phyloP scores from a whole-genome alignment of 192 early-diverging fungal species.

The Linderina pennispora region DNA sequence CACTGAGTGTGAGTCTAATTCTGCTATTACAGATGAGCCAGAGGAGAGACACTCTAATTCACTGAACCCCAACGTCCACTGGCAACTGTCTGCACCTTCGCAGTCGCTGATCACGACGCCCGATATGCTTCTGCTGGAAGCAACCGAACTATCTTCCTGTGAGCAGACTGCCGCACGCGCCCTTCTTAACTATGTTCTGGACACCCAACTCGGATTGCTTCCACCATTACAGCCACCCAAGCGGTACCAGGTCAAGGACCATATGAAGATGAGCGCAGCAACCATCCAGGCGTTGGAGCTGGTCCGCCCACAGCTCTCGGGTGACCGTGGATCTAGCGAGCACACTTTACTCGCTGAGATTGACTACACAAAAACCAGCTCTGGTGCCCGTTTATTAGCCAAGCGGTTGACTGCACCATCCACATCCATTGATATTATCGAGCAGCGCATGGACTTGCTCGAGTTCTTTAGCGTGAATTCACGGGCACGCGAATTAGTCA shows the following conservation, averaged over 20 bases:
- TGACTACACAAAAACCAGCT: conserved; percentile 73
- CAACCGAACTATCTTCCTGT: conserved; percentile 21
- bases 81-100: conserved; percentile 15
- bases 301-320: conserved; percentile 49
- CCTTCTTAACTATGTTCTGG: conserved; percentile 64
- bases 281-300: conserved; percentile 78
- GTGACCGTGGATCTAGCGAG: conserved; percentile 41
- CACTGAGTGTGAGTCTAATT: too few relatives aligned
- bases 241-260: conserved; percentile 47
- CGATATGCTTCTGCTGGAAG: conserved; percentile 24
- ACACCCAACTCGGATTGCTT: conserved; percentile 59
- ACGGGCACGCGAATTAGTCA: conserved; percentile 40
- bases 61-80: conserved; percentile 2
- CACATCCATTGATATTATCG: conserved; percentile 57
- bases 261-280: conserved; percentile 73
- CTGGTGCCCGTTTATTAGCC: conserved; percentile 68
- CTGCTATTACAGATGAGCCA: too few relatives aligned
- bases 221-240: conserved; percentile 61
- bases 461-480: conserved; percentile 57
- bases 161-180: conserved; percentile 35
- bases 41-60: too few relatives aligned
- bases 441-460: conserved; percentile 66
- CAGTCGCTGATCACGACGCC: conserved; percentile 11
- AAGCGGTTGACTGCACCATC: conserved; percentile 67
- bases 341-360: conserved; percentile 67